Conservation (phyloP, 2,329 filamentous ascomycete species). For the Leptographium radiaticola region DNA sequence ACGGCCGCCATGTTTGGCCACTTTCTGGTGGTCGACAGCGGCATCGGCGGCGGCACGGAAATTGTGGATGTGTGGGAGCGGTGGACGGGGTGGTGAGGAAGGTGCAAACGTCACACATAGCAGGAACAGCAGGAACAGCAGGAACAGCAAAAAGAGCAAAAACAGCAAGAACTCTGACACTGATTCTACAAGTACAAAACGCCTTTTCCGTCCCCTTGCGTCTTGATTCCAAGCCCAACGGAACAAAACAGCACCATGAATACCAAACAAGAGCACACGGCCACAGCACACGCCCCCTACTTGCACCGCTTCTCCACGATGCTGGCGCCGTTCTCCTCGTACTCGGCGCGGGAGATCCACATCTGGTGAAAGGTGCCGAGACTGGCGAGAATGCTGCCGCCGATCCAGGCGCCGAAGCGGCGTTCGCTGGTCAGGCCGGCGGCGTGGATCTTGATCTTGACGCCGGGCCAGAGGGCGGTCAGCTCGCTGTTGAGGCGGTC, state of each 20-base stretch:
- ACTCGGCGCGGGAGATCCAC: conserved; percentile 97
- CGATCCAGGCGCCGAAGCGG: conserved; percentile 86
- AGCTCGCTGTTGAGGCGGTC: conserved; percentile 83
- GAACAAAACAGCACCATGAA: background rate
- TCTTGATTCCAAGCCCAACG: too few relatives aligned
- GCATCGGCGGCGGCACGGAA: conserved; percentile 37
- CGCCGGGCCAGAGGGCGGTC: conserved; percentile 65
- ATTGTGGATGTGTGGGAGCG: conserved; percentile 66
- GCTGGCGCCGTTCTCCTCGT: conserved; percentile 81
- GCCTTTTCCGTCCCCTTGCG: background rate
- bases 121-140: too few relatives aligned
- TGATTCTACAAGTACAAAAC: too few relatives aligned
- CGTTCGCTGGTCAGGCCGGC: conserved; percentile 78
- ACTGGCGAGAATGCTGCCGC: conserved; percentile 88
- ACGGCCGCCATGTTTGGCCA: conserved; percentile 57
- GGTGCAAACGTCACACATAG: too few relatives aligned
- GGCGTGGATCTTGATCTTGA: conserved; percentile 78
- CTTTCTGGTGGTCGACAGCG: conserved; percentile 61
- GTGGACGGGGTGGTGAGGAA: conserved; percentile 53
- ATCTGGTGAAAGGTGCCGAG: conserved; percentile 98
- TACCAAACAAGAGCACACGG: background rate
- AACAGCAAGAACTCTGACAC: background rate
- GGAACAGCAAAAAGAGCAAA: background rate
- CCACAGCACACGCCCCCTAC: conserved; percentile 33
- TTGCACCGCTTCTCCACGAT: conserved; percentile 97